Evolutionary conservation across 2,329 filamentous ascomycete species (phyloP), one percentile per base, ranked within the genome.

Genomic region (Sarocladium kiliense): DNA sequence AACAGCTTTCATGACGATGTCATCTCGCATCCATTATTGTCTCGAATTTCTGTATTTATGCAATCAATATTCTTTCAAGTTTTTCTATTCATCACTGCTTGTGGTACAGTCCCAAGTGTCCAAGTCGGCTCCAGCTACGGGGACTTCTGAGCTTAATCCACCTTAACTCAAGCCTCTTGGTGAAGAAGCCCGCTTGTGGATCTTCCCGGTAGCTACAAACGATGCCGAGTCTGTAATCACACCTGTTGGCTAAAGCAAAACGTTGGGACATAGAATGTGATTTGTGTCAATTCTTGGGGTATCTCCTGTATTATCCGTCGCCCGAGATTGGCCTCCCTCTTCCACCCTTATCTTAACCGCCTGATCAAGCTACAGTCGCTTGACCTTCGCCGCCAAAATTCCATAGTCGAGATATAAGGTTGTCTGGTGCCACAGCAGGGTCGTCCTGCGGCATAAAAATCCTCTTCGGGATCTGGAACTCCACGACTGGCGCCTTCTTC

Each of bases 381-480:
- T 53, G 56, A 53, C 30, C 30, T 5, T 21, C 27, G 21, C 50
- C 50, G 3, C 64, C 65, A 63, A 87, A 87, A 57, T 81, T 76
- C 83, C 84, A 87, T 26, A 87, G 69, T 65, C 78, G 83, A 45
- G 80, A 79, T 21, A 86, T 61, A 32, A 86, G 67, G 57, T 72
- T 80, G 61, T 86, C 79, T 55, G 80, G 74, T 14, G 74, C 66
- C 41, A 68, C 74, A 4, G 75, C 72, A 11, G 68, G 70, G 10
- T 68, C 65, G 27, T 82, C 79, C 12, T 82, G 75, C 0, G 78
- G 74, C 51, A 79, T 63, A 54, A 96, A 88, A 39, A 96, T 87
- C 62, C 79, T 84, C 74, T 94, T 94, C 7, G 93, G 92, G 59
- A 99, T 97, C 70, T 94, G 89, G 70, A 89, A 97, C 70, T 97